phyloP scores from a whole-genome alignment of 2,329 filamentous ascomycete species.

The Ceratocystis cubensis region DNA sequence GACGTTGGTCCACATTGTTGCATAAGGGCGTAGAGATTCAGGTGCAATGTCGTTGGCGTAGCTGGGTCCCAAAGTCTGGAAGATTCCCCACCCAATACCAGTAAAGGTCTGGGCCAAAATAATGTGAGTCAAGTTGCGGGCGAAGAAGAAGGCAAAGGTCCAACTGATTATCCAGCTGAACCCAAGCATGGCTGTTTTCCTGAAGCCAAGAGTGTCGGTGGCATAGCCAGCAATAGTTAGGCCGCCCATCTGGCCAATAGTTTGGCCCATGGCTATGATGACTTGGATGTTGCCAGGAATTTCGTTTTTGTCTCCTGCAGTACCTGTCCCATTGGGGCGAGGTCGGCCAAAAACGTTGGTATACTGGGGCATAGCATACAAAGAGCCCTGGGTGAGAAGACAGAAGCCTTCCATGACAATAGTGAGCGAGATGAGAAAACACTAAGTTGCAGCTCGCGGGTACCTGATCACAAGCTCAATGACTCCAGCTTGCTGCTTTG shows the following conservation, averaged over 20 bases:
- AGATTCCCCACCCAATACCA: conserved; percentile 32
- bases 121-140: conserved; percentile 28
- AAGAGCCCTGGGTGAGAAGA: conserved; percentile 19
- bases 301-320: conserved; percentile 26
- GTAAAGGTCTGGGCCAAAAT: conserved; percentile 32
- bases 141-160: conserved; percentile 35
- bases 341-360: conserved; percentile 26
- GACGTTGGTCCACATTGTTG: conserved; percentile 33
- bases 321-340: conserved; percentile 16
- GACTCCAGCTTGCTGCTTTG: conserved; percentile 3
- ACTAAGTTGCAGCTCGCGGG: conserved; percentile 19
- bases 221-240: conserved; percentile 33
- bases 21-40: conserved; percentile 28
- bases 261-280: conserved; percentile 32
- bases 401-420: conserved; percentile 22
- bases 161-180: conserved; percentile 29
- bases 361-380: conserved; percentile 27
- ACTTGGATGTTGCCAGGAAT: conserved; percentile 37
- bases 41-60: conserved; percentile 33
- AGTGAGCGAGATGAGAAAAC: conserved; percentile 21
- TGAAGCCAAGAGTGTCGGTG: conserved; percentile 32
- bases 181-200: conserved; percentile 31
- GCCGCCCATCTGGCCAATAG: conserved; percentile 37
- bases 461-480: conserved; percentile 13
- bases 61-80: conserved; percentile 32